phyloP scores from a whole-genome alignment of 2,329 filamentous ascomycete genomes.

The Teratosphaeria gauchensis region DNA sequence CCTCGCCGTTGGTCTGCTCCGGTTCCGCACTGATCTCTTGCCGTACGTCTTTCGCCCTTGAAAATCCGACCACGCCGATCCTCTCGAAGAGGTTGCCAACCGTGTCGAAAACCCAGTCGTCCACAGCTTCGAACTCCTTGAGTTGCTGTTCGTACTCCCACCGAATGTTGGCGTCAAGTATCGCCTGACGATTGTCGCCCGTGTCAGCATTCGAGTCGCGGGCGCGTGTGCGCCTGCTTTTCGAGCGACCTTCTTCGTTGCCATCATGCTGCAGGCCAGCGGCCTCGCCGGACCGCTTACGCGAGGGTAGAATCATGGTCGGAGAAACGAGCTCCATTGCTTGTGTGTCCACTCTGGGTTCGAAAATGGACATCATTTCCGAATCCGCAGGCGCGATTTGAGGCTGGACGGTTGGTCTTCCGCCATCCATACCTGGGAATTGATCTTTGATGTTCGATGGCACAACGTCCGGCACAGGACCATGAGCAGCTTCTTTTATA shows the following conservation, averaged over 20 bases:
- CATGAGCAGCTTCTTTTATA: neutral
- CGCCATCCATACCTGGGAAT: conserved; percentile 24
- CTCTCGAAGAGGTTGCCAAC: conserved; percentile 43
- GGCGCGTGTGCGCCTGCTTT: conserved; percentile 52
- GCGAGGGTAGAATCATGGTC: conserved; percentile 31
- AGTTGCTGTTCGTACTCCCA: conserved; percentile 48
- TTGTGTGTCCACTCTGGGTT: conserved; percentile 18
- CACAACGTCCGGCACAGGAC: neutral
- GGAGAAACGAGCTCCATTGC: conserved; percentile 23
- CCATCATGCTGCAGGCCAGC: conserved; percentile 47
- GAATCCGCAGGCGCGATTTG: conserved; percentile 20
- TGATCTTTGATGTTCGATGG: conserved; percentile 14
- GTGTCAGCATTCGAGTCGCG: conserved; percentile 43
- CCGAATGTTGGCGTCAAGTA: conserved; percentile 38
- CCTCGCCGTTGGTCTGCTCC: neutral
- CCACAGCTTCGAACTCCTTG: conserved; percentile 43
- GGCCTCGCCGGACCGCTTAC: conserved; percentile 53
- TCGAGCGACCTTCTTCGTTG: conserved; percentile 45
- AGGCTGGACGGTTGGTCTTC: conserved; percentile 22
- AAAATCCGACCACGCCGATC: conserved; percentile 36
- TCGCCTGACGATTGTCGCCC: conserved; percentile 32
- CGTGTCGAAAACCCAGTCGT: conserved; percentile 48
- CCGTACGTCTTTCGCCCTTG: conserved; percentile 17
- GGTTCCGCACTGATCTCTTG: conserved; percentile 14
- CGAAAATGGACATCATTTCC: conserved; percentile 6